phyloP scores from a whole-genome alignment of 2,329 filamentous ascomycete genomes.

The Canariomyces notabilis region DNA sequence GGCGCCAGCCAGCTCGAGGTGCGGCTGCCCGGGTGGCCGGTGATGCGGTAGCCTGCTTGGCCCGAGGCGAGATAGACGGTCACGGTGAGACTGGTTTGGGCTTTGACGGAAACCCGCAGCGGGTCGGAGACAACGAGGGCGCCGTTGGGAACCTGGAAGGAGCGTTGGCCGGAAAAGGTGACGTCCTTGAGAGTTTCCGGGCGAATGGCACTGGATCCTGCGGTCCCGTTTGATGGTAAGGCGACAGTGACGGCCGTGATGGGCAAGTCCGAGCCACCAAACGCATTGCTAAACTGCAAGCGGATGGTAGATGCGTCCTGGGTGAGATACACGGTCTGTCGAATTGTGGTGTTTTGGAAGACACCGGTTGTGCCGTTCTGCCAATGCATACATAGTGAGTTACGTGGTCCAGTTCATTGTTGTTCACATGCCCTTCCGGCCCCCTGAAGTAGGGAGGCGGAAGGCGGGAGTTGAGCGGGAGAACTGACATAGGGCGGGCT shows the following conservation, averaged over 20 bases:
- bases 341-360: slow-evolving; percentile 55
- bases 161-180: slow-evolving; percentile 49
- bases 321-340: slow-evolving; percentile 56
- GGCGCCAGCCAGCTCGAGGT: slow-evolving; percentile 50
- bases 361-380: slow-evolving; percentile 49
- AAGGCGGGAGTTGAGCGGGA: neutral
- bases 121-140: slow-evolving; percentile 56
- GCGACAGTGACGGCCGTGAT: slow-evolving; percentile 55
- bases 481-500: slow-evolving; percentile 48
- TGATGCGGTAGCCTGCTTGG: slow-evolving; percentile 51
- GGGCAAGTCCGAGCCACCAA: slow-evolving; percentile 52
- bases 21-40: slow-evolving; percentile 56
- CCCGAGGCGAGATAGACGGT: slow-evolving; percentile 55
- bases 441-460: neutral
- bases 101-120: slow-evolving; percentile 44
- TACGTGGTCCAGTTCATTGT: neutral
- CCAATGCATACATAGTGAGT: slow-evolving; percentile 16
- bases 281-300: slow-evolving; percentile 57
- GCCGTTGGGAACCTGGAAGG: slow-evolving; percentile 48
- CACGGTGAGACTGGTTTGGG: slow-evolving; percentile 47
- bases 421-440: neutral
- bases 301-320: slow-evolving; percentile 49
- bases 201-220: slow-evolving; percentile 46
- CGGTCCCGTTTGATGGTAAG: slow-evolving; percentile 44
- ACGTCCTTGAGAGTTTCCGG: slow-evolving; percentile 43